Percentiles rank a stretch among this genome's conserved stretches.
Conservation (phyloP, 192 early-diverging fungal genomes). For the Rhizophagus clarus region DNA sequence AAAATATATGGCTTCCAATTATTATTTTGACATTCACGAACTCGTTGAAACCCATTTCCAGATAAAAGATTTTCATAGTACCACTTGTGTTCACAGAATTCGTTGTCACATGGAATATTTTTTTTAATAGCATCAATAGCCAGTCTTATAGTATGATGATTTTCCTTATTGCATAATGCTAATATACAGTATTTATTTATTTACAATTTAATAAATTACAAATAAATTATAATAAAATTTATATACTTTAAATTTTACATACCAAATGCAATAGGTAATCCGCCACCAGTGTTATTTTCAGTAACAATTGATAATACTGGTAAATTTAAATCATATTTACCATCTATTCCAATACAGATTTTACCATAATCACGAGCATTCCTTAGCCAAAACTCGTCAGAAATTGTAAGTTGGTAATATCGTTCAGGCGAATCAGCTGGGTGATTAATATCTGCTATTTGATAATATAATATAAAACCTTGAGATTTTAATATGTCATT, state of each 20-base stretch:
- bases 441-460: not conserved
- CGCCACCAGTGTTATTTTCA: not conserved
- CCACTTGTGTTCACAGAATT: not conserved
- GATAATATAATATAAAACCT: conserved; percentile 19
- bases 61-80: not conserved
- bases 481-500: not conserved
- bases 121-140: not conserved
- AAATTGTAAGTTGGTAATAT: conserved; percentile 18
- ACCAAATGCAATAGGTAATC: conserved; percentile 8
- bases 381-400: conserved; percentile 15
- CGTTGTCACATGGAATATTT: not conserved
- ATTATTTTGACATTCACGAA: not conserved
- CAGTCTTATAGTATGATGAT: not conserved
- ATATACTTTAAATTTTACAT: not conserved
- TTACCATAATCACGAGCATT: not conserved
- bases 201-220: no score
- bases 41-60: not conserved
- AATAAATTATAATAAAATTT: no score
- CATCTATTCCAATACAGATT: not conserved
- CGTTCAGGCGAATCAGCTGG: not conserved
- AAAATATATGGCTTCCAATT: not conserved
- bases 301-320: not conserved
- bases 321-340: conserved; percentile 2
- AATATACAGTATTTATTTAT: no score
- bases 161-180: no score